Evolutionary conservation across 345 rosid genomes (phyloP), one percentile per base, ranked within the genome.

Genomic region (Luvunga scandens): DNA sequence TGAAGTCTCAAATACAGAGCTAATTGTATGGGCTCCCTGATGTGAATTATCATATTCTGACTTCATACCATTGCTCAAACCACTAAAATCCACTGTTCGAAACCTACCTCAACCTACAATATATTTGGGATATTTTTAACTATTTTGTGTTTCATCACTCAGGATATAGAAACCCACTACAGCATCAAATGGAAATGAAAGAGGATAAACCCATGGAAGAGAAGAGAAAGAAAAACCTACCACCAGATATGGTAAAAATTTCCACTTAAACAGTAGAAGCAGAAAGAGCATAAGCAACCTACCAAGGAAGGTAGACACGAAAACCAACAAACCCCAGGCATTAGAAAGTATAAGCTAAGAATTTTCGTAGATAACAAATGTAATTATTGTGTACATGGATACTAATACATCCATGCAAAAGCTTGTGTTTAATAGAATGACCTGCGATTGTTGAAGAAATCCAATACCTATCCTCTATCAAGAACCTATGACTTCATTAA

Each of bases 51-150:
- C 66, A 61, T 75, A 78, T 72, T 70, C 25, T 75, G 71, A 81
- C 80, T 39, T 84, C 95, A 84, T 88, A 90, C 92, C 91, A 85
- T 82, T 63, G 76, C 21, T 79, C 63, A 57, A 65, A 80, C 76
- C 66, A 81, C 77, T 72, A 76, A 78, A 83, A 81, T 72, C 82
- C 87, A 84, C 79, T 82, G 80, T 70, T 83, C 88, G 80, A 83
- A 39, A 78, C 77, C 65, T 85, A 81, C 83, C 80, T 81, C 81
- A 78, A 83, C 88, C 90, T 87, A 88, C 89, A 87, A 76, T 13
- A 84, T 77, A 87, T 80, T 82, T 79, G 81, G 88, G 75, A 53
- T 53, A 18, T 14, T 53, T 53, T 18, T 53, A 53, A 53, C 22
- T 14, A 18, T 53, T 53, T 53, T 53, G 21, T 53, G 22, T 53